Conservation (phyloP, 495 filamentous ascomycete species). For the Xylaria curta region DNA sequence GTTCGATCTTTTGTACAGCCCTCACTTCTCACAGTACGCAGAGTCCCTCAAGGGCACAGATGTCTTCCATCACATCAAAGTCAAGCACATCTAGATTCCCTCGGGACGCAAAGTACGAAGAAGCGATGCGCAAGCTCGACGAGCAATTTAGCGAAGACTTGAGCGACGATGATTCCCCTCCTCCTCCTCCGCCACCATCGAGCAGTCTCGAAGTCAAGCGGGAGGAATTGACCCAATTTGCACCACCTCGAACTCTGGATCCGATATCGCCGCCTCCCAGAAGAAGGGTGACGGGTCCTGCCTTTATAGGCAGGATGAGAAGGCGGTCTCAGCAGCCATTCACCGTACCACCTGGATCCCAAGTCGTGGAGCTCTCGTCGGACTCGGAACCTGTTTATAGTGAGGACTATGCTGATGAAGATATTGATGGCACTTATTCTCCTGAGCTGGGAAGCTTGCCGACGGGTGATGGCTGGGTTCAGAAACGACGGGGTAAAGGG, state of each 20-base stretch:
- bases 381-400: slow-evolving; percentile 45
- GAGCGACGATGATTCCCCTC: neutral
- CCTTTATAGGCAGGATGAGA: neutral
- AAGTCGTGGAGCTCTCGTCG: slow-evolving; percentile 48
- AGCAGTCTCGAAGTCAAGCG: slow-evolving; percentile 8
- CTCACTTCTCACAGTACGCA: slow-evolving; percentile 37
- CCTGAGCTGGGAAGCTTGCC: slow-evolving; percentile 33
- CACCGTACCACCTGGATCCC: slow-evolving; percentile 44
- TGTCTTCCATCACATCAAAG: neutral
- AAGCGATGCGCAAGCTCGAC: slow-evolving; percentile 22
- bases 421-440: slow-evolving; percentile 48
- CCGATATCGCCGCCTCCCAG: slow-evolving; percentile 32
- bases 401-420: slow-evolving; percentile 53
- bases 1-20: slow-evolving; percentile 44
- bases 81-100: neutral
- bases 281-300: neutral
- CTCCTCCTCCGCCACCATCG: neutral
- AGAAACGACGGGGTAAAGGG: slow-evolving; percentile 25
- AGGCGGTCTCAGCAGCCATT: slow-evolving; percentile 33
- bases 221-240: slow-evolving; percentile 12
- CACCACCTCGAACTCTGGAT: neutral
- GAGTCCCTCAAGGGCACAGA: slow-evolving; percentile 29
- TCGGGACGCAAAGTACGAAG: slow-evolving; percentile 10
- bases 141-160: neutral
- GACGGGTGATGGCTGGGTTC: slow-evolving; percentile 35